Conservation (phyloP, 352 stramenopile genomes). For the Pythium angustatum region DNA sequence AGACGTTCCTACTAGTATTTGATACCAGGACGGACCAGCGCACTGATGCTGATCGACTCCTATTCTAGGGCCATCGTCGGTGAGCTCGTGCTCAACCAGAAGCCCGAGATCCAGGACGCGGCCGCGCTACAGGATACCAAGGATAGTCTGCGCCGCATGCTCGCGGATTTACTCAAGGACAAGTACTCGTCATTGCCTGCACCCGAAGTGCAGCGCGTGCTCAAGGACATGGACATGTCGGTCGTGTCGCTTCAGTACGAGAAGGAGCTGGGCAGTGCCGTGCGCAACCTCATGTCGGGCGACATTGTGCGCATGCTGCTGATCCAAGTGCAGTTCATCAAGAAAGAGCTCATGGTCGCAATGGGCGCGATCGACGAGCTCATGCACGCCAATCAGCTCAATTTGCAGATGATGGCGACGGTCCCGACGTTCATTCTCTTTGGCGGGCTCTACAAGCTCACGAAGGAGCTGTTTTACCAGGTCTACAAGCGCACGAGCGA, state of each 20-base stretch:
- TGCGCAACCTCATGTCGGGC: slow-evolving; percentile 80
- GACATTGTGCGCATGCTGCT: slow-evolving; percentile 88
- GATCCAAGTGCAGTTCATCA: slow-evolving; percentile 90
- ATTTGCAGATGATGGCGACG: slow-evolving; percentile 84
- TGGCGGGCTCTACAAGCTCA: slow-evolving; percentile 66
- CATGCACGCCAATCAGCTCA: slow-evolving; percentile 88
- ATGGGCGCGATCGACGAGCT: slow-evolving; percentile 87
- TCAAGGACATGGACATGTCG: slow-evolving; percentile 49
- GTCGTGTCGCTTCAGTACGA: slow-evolving; percentile 47
- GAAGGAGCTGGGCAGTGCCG: slow-evolving; percentile 50
- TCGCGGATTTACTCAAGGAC: slow-evolving; percentile 76
- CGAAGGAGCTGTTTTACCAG: slow-evolving; percentile 60
- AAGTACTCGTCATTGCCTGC: slow-evolving; percentile 56
- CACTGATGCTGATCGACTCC: too few relatives aligned
- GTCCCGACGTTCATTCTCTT: slow-evolving; percentile 82
- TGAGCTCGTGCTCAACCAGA: slow-evolving; percentile 85
- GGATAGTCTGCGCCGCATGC: slow-evolving; percentile 80
- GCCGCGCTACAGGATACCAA: slow-evolving; percentile 77
- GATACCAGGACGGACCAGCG: too few relatives aligned
- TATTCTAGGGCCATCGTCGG: slow-evolving; percentile 64
- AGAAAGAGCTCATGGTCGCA: slow-evolving; percentile 87
- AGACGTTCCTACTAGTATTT: not conserved
- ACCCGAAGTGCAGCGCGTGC: slow-evolving; percentile 30
- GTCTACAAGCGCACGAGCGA: slow-evolving; percentile 81
- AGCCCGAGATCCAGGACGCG: slow-evolving; percentile 80